Conservation (phyloP, 1,284 basidiomycete species). For the Crocinoboletus sp. region DNA sequence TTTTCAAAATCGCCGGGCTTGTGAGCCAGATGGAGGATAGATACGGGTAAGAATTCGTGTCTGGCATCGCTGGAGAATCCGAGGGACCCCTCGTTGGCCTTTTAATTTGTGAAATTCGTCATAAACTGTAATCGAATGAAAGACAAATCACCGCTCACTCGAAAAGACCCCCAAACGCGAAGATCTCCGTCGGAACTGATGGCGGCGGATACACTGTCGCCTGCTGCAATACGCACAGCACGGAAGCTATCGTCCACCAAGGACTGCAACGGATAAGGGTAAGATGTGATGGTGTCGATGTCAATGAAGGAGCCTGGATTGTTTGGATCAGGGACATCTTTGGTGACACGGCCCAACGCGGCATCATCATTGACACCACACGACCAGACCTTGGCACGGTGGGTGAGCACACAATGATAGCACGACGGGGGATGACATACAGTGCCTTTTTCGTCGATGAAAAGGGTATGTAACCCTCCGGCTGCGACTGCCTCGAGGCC, state of each 20-base stretch:
- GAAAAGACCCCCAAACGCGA: constrained; percentile 89
- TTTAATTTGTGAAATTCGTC: constrained; percentile 11
- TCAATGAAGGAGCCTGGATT: constrained; percentile 57
- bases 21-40: constrained; percentile 61
- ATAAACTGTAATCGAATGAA: constrained; percentile 5
- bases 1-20: constrained; percentile 68
- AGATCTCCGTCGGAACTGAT: constrained; percentile 76
- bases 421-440: constrained; percentile 43
- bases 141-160: constrained; percentile 50
- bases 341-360: constrained; percentile 80
- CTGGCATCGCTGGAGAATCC: constrained; percentile 72
- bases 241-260: constrained; percentile 75
- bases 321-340: constrained; percentile 63
- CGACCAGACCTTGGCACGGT: constrained; percentile 61
- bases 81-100: constrained; percentile 79
- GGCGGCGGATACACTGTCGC: constrained; percentile 83
- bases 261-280: constrained; percentile 70
- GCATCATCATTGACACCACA: constrained; percentile 94
- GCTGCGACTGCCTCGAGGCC: constrained; percentile 75
- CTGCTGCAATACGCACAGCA: constrained; percentile 77
- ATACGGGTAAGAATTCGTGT: constrained; percentile 66
- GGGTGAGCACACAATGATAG: constrained; percentile 4
- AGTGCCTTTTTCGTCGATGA: constrained; percentile 80
- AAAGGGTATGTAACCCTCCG: constrained; percentile 83
- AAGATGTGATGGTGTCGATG: constrained; percentile 74